A percentile compares a stretch with the other conserved stretches of the same genome.
phyloP scores from a whole-genome alignment of 2,329 filamentous ascomycete species.

The Didymella pomorum region DNA sequence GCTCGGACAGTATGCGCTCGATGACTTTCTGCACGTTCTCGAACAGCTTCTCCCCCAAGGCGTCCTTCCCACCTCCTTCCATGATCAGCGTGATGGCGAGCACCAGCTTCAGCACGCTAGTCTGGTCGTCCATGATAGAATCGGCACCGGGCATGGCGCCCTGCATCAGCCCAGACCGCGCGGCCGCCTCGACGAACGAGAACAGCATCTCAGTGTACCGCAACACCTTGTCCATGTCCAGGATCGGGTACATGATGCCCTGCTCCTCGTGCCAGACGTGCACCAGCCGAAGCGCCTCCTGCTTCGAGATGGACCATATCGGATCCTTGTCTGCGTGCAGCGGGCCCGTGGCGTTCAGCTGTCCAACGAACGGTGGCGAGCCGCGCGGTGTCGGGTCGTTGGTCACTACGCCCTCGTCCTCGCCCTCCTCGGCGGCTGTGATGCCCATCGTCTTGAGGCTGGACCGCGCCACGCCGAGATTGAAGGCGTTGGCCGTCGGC shows the following conservation, averaged over 20 bases:
- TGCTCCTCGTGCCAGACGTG: conserved; percentile 88
- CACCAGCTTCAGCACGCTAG: conserved; percentile 81
- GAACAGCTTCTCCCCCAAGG: conserved; percentile 75
- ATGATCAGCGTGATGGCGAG: conserved; percentile 79
- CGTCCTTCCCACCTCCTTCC: conserved; percentile 80
- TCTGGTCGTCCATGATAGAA: conserved; percentile 67
- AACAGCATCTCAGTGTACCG: conserved; percentile 74
- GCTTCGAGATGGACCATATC: conserved; percentile 77
- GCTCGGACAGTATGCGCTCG: conserved; percentile 68
- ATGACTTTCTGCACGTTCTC: conserved; percentile 76
- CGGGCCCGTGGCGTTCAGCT: conserved; percentile 22
- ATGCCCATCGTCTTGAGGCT: conserved; percentile 92
- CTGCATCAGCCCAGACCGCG: conserved; percentile 66
- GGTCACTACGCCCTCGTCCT: conserved; percentile 66
- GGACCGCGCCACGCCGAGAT: conserved; percentile 83
- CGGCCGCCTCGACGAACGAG: conserved; percentile 74
- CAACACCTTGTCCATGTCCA: conserved; percentile 76
- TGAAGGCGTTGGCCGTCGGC: conserved; percentile 85
- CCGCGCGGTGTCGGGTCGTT: conserved; percentile 62
- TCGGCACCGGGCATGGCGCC: conserved; percentile 63
- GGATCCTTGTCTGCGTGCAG: conserved; percentile 71
- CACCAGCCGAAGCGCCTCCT: conserved; percentile 82
- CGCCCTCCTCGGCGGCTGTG: conserved; percentile 66
- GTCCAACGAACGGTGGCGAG: conserved; percentile 49
- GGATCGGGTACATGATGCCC: conserved; percentile 88